These are phyloP conservation scores for Hortaea werneckii DNA, from an alignment of 2,329 filamentous ascomycete species.

Conservation along the genomic window DNA sequence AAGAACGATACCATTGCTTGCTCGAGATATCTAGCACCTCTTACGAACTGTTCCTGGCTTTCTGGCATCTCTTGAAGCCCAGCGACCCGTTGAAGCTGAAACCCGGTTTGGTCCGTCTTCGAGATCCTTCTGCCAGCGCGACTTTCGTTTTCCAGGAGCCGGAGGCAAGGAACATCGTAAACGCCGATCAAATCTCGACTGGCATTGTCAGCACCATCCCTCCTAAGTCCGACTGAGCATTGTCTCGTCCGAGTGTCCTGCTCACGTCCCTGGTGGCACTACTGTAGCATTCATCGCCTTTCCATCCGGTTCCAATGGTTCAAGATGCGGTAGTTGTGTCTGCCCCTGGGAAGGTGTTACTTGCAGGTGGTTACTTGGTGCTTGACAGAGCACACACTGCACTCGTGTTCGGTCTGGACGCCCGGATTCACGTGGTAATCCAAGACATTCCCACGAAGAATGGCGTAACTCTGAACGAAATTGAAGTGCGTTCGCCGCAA, in stretches of 20 bases:
- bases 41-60: background rate
- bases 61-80: background rate
- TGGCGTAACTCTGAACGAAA: slow-evolving; percentile 55
- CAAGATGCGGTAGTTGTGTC: slow-evolving; percentile 47
- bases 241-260: too few relatives aligned
- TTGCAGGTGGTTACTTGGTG: slow-evolving; percentile 90
- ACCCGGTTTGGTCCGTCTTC: too few relatives aligned
- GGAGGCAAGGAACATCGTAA: background rate
- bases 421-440: slow-evolving; percentile 52
- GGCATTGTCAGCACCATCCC: too few relatives aligned
- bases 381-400: slow-evolving; percentile 80
- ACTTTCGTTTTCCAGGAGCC: background rate
- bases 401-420: slow-evolving; percentile 54
- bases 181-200: background rate
- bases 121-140: background rate
- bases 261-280: too few relatives aligned
- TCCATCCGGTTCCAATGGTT: slow-evolving; percentile 9
- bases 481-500: slow-evolving; percentile 84
- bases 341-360: slow-evolving; percentile 89
- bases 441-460: slow-evolving; percentile 47
- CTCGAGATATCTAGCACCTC: background rate
- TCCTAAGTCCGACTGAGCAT: too few relatives aligned
- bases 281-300: background rate
- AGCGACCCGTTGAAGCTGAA: too few relatives aligned
- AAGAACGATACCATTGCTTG: background rate